Conservation (phyloP, 192 early-diverging fungal species). For the Diversispora eburnea region DNA sequence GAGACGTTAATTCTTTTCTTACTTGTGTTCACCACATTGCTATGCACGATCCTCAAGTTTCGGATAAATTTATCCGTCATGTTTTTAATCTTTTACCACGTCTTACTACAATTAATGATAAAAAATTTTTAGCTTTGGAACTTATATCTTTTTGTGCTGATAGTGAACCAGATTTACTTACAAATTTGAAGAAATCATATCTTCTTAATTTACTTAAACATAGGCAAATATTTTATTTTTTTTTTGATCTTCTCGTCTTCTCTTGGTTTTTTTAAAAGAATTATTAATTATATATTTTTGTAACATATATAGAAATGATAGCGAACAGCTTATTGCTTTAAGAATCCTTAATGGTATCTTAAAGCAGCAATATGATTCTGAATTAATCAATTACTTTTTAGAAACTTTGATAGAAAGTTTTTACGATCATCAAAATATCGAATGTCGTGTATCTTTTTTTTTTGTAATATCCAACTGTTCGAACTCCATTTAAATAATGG, state of each 20-base stretch:
- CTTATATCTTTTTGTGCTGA: slow-evolving; percentile 52
- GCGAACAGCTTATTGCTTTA: slow-evolving; percentile 6
- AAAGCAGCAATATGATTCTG: neutral
- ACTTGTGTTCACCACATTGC: slow-evolving; percentile 44
- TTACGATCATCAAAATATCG: slow-evolving; percentile 41
- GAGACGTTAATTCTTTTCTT: slow-evolving; percentile 30
- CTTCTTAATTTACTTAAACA: slow-evolving; percentile 50
- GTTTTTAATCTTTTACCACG: slow-evolving; percentile 53
- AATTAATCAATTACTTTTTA: no score
- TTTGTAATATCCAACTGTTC: neutral
- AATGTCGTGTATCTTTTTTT: slow-evolving; percentile 47
- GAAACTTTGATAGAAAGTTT: slow-evolving; percentile 41
- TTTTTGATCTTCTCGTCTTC: neutral
- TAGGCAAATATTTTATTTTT: slow-evolving; percentile 28
- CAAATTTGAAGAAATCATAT: slow-evolving; percentile 48
- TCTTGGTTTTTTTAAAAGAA: neutral
- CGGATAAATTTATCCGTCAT: slow-evolving; percentile 35
- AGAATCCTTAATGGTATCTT: slow-evolving; percentile 2
- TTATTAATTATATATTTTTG: neutral
- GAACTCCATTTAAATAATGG: neutral
- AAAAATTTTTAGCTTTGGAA: slow-evolving; percentile 48
- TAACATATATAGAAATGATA: neutral
- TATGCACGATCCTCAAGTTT: slow-evolving; percentile 38
- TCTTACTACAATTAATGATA: slow-evolving; percentile 26
- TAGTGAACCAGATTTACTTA: slow-evolving; percentile 49